A percentile compares a stretch with the other conserved stretches of the same genome.
These are phyloP conservation scores for Asterophora lycoperdoides DNA, from an alignment of 768 basidiomycete genomes.

Conservation along the genomic window DNA sequence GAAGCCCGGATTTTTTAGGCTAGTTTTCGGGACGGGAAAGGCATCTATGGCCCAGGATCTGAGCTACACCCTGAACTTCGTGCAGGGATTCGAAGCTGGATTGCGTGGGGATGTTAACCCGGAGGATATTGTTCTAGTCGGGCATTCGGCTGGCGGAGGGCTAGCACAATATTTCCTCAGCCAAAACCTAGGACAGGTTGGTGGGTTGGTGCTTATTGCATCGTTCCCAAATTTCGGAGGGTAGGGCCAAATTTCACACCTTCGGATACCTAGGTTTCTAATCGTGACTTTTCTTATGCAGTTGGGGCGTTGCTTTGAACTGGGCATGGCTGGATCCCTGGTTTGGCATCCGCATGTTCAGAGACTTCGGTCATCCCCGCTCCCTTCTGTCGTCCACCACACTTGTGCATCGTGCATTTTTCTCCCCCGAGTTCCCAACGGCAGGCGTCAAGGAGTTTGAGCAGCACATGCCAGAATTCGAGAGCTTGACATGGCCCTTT, in stretches of 20 bases:
- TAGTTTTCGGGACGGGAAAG: constrained; percentile 6
- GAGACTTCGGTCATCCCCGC: constrained; percentile 9
- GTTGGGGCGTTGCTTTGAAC: constrained; percentile 8
- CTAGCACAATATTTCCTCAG: constrained; percentile 11
- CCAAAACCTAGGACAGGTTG: neutral
- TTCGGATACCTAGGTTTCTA: neutral
- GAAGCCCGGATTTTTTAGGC: constrained; percentile 8
- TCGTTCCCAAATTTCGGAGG: constrained; percentile 11
- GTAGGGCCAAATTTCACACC: neutral
- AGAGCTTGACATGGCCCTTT: constrained; percentile 14
- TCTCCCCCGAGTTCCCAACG: constrained; percentile 1
- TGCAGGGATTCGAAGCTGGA: constrained; percentile 5
- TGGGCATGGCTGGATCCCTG: constrained; percentile 6
- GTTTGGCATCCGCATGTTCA: constrained; percentile 5
- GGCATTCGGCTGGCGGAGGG: constrained; percentile 15
- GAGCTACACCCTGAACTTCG: constrained; percentile 2
- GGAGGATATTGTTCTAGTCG: constrained; percentile 8
- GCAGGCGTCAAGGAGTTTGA: constrained; percentile 3
- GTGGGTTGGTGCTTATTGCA: constrained; percentile 7
- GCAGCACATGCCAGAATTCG: constrained; percentile 9
- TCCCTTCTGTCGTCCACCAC: constrained; percentile 10
- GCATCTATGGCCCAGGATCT: constrained; percentile 7
- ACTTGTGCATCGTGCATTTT: constrained; percentile 15
- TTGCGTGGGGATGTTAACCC: constrained; percentile 1
- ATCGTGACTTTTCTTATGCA: neutral